Evolutionary conservation across 257 asterid species (phyloP).

Genomic region (Lycium ferocissimum): DNA sequence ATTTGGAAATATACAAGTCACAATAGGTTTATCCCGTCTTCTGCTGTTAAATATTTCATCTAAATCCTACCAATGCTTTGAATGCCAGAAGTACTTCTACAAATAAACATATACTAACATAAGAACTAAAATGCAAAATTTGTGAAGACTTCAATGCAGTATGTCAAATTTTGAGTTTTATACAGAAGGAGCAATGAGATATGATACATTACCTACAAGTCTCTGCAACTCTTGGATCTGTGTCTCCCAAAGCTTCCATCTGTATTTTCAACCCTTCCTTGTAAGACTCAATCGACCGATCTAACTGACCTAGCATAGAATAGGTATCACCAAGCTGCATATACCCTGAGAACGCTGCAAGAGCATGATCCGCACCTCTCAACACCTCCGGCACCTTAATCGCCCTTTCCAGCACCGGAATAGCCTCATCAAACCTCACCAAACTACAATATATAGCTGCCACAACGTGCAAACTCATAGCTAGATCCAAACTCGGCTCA

Average conservation of each 20-base stretch:
- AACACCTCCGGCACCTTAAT: constrained; percentile 79
- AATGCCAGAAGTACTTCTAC: neutral
- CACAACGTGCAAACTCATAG: constrained; percentile 95
- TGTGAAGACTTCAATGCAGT: neutral
- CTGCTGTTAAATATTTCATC: no score
- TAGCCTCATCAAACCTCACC: constrained; percentile 91
- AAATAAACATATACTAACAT: neutral
- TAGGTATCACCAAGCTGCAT: constrained; percentile 98
- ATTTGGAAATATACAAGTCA: neutral
- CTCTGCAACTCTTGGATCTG: constrained; percentile 94
- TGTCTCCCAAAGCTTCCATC: constrained; percentile 95
- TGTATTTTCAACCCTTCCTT: constrained; percentile 86
- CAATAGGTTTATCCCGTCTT: neutral
- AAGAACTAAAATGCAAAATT: neutral
- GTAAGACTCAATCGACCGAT: constrained; percentile 83
- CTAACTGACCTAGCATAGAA: constrained; percentile 96
- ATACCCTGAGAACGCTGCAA: constrained; percentile 87
- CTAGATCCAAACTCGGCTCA: constrained; percentile 89
- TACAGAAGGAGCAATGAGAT: constrained; percentile 3
- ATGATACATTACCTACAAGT: constrained; percentile 70
- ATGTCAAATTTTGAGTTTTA: neutral
- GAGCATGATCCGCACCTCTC: constrained; percentile 95
- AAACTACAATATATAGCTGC: constrained; percentile 98
- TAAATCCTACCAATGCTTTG: neutral
- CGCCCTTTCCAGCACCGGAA: constrained; percentile 89